Evolutionary conservation across 2,329 filamentous ascomycete species (phyloP), one percentile per base, ranked within the genome.

Genomic region (Ophiostoma fasciatum): DNA sequence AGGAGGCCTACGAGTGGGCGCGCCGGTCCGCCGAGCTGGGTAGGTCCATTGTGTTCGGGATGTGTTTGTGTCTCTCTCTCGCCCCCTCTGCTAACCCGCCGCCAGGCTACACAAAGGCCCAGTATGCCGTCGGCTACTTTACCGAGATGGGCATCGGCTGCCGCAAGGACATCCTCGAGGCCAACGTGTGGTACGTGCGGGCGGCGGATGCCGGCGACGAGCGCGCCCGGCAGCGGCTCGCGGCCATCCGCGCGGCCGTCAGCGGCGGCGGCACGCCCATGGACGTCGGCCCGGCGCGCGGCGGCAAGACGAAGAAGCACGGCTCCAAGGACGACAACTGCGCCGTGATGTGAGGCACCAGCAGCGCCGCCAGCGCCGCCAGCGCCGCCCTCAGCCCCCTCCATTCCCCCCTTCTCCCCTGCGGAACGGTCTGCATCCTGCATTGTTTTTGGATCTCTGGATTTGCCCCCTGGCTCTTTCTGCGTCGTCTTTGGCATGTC

Each of bases 91-190:
- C 11, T 34, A 20, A 25, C 26, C 5, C n/a, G 14, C 19, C 12
- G 17, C 3, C 7, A 82, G 79, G 74, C 33, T 71, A 64, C 41
- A 66, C 71, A 43, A 75, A 74, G 48, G 90, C 90, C n/a, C 76
- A 94, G 54, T 98, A 96, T 49, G 84, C 90, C 0, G 74, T 94
- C 17, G 90, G 85, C 30, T 96, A 94, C 59, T 98, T 98, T 55
- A 94, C 87, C 5, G 90, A 98, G 56, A 94, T 92, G 82, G 90
- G 90, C 43, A 94, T 98, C 48, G 90, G 90, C 33, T 94, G 85
- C 55, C 81, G 85, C 26, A 77, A 84, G 33, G 90, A 98, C 54
- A 77, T 88, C n/a, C 70, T 98, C 29, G 87, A 94, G 56, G 88
- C 90, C 47, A 98, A 98, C 51, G 82, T 94, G 22, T 96, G 87